These are phyloP conservation scores for Castanopsis chinensis DNA, from an alignment of 306 rosid species.

Conservation along the genomic window DNA sequence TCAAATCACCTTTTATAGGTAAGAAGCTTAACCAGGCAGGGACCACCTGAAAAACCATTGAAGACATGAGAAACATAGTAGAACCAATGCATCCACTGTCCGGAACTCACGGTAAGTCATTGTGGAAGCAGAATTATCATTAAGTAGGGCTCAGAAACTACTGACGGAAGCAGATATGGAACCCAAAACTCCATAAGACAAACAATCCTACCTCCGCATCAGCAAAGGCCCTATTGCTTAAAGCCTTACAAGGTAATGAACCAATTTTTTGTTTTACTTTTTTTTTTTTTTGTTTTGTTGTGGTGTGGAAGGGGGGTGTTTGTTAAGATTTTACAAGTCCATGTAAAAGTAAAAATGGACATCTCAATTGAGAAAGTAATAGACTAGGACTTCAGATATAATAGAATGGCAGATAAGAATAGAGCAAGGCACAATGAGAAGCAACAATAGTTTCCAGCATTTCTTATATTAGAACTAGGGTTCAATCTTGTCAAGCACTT, in stretches of 20 bases:
- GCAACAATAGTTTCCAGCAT: neutral
- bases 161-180: neutral
- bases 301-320: too few species aligned
- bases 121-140: neutral
- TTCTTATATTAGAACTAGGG: neutral
- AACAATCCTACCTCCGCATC: neutral
- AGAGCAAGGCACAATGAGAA: neutral
- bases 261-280: too few species aligned
- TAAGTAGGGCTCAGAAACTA: too few species aligned
- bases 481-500: neutral
- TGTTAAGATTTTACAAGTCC: too few species aligned
- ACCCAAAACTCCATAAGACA: neutral
- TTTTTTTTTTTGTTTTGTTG: too few species aligned
- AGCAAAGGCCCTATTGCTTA: neutral
- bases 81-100: slow-evolving; percentile 1
- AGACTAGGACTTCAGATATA: too few species aligned
- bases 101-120: neutral
- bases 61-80: neutral
- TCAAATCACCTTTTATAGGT: slow-evolving; percentile 71
- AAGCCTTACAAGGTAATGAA: too few species aligned
- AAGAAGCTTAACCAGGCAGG: slow-evolving; percentile 77
- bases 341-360: too few species aligned
- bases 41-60: slow-evolving; percentile 44
- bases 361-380: too few species aligned
- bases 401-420: neutral